Conservation (phyloP, 108 stramenopile species). For the Aurantiochytrium sp. region DNA sequence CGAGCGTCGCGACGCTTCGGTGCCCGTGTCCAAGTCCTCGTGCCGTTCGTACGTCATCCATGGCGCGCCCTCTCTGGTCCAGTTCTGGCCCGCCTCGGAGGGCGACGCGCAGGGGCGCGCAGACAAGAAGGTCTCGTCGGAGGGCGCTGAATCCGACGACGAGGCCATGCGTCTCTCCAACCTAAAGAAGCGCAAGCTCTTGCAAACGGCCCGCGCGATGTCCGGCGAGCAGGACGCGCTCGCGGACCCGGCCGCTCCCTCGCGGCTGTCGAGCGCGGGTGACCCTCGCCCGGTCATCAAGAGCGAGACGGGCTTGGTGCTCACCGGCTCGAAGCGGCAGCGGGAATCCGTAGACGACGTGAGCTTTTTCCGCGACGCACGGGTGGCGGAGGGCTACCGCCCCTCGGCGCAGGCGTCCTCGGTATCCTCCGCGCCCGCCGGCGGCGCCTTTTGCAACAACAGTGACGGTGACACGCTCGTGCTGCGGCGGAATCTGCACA, state of each 20-base stretch:
- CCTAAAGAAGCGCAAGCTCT: not conserved
- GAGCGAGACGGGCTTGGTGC: too few relatives aligned
- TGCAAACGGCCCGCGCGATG: not conserved
- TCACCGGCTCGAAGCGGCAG: too few relatives aligned
- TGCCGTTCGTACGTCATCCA: not conserved
- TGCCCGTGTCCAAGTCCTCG: not conserved
- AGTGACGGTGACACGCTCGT: not conserved
- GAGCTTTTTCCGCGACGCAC: too few relatives aligned
- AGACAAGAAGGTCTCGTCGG: not conserved
- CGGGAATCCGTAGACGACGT: too few relatives aligned
- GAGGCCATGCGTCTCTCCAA: not conserved
- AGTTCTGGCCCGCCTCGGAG: slow-evolving; percentile 22
- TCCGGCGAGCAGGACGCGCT: too few relatives aligned
- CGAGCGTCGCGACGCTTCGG: not conserved
- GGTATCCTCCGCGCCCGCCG: too few relatives aligned
- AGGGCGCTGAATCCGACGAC: not conserved
- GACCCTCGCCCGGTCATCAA: too few relatives aligned
- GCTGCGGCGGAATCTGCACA: not conserved
- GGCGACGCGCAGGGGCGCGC: not conserved
- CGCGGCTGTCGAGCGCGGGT: too few relatives aligned
- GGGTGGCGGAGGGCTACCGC: too few relatives aligned
- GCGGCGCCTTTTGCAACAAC: too few relatives aligned
- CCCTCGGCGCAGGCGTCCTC: too few relatives aligned
- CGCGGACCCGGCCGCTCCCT: too few relatives aligned
- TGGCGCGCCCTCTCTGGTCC: not conserved